Evolutionary conservation across 2,329 filamentous ascomycete species (phyloP).

Genomic region (Sarocladium oryzae): DNA sequence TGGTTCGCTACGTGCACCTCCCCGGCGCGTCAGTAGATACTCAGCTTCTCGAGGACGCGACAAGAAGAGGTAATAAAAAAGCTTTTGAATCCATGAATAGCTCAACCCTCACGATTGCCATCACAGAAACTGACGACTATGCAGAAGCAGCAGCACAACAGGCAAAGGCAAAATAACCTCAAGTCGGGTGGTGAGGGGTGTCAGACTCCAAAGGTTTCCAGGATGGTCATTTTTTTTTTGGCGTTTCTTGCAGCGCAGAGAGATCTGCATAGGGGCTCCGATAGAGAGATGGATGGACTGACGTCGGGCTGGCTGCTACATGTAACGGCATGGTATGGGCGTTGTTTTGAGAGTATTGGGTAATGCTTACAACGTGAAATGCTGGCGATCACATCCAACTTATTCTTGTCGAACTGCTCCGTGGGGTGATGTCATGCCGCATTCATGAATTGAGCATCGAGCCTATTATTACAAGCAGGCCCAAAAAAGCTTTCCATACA

Average conservation of each 20-base stretch:
- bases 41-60: slow-evolving; percentile 83
- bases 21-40: slow-evolving; percentile 78
- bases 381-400: no score
- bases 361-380: no score
- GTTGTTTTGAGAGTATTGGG: background rate
- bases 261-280: background rate
- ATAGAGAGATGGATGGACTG: background rate
- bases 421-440: no score
- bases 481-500: no score
- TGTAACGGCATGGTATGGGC: no score
- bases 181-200: background rate
- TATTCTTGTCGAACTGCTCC: no score
- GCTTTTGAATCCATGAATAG: slow-evolving; percentile 14
- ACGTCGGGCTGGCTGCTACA: no score
- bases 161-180: slow-evolving; percentile 45
- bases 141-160: slow-evolving; percentile 52
- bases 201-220: background rate
- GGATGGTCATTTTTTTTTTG: background rate
- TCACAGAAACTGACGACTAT: background rate
- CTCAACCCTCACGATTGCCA: background rate
- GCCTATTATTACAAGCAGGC: no score
- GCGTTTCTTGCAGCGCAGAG: background rate
- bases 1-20: slow-evolving; percentile 87
- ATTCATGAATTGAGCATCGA: no score
- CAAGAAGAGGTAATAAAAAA: slow-evolving; percentile 76